A percentile compares a stretch with the other conserved stretches of the same genome.
phyloP scores from a whole-genome alignment of 2,329 filamentous ascomycete genomes.

The Davidsoniella virescens region DNA sequence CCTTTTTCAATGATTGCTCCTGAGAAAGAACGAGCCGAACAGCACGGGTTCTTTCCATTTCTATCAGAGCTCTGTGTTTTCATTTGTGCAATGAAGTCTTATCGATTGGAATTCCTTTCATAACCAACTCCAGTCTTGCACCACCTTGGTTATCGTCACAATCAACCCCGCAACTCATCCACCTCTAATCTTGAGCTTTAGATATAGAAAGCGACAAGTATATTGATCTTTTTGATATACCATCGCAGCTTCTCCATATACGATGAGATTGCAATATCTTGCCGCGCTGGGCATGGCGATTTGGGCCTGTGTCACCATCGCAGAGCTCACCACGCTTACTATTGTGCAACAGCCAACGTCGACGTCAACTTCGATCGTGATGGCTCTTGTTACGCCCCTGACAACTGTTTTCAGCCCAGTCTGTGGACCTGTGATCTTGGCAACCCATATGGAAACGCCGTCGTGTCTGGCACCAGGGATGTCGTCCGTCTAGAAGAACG shows the following conservation, averaged over 20 bases:
- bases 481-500: slow-evolving; percentile 15
- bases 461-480: slow-evolving; percentile 10
- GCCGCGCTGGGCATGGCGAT: not conserved
- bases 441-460: slow-evolving; percentile 1
- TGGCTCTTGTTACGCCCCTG: slow-evolving; percentile 5
- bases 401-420: slow-evolving; percentile 8
- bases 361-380: not conserved
- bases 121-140: not conserved
- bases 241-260: not conserved
- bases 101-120: not conserved
- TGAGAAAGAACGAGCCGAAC: too few relatives aligned
- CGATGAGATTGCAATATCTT: not conserved
- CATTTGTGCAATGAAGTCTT: not conserved
- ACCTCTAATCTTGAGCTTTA: not conserved
- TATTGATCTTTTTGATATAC: not conserved
- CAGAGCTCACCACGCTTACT: slow-evolving; percentile 3
- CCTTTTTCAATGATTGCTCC: too few relatives aligned
- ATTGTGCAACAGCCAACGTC: not conserved
- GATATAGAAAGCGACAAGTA: not conserved
- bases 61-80: not conserved
- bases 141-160: not conserved
- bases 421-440: slow-evolving; percentile 7
- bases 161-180: not conserved
- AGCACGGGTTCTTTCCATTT: not conserved
- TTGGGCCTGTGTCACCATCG: not conserved